Evolutionary conservation across 768 basidiomycete species (phyloP), one percentile per base, ranked within the genome.

Genomic region (Lyophyllum semitale): DNA sequence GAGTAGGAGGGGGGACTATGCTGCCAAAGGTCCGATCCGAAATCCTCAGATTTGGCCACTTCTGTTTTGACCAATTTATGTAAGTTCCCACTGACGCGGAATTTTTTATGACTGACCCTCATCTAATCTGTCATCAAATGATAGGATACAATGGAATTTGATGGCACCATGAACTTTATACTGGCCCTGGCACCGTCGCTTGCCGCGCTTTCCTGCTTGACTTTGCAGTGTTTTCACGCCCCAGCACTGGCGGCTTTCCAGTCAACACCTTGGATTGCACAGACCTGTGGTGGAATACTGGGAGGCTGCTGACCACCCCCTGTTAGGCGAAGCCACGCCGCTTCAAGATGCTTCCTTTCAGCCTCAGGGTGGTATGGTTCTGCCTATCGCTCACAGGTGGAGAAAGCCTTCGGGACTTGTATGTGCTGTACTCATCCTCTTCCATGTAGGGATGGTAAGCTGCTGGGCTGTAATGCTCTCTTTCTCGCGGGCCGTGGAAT

Each of bases 351-450:
- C 75, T 86, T 32, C 74, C 82, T 18, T 80, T 79, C 51, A 74
- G 77, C 45, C 73, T 87, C 51, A 87, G 80, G 71, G 69, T 80
- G 41, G 71, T 71, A 44, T 88, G 84, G 84, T 84, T 84, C 59
- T 70, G 73, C 59, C 72, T 88, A 18, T 85, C 84, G 13, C 59
- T 83, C 20, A 71, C 77, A 60, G 84, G 85, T 84, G 55, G 49
- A 73, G 30, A 42, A 50, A 23, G 32, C 17, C 25, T 22, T 44
- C 27, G 35, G 29, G 6, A 23, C 25, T 30, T 35, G 8, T 20
- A 1, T 26, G 12, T 6, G 40, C 22, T 46, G 18, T 40, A 22
- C 47, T 48, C 49, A 27, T 46, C 56, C n/a, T 29, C 27, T 25
- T 44, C n/a, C 26, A 25, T 48, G 50, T 30, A 87, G 86, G 86